Base-by-base conservation (phyloP, 345 rosid genomes). In the Eutrema heterophyllum region DNA sequence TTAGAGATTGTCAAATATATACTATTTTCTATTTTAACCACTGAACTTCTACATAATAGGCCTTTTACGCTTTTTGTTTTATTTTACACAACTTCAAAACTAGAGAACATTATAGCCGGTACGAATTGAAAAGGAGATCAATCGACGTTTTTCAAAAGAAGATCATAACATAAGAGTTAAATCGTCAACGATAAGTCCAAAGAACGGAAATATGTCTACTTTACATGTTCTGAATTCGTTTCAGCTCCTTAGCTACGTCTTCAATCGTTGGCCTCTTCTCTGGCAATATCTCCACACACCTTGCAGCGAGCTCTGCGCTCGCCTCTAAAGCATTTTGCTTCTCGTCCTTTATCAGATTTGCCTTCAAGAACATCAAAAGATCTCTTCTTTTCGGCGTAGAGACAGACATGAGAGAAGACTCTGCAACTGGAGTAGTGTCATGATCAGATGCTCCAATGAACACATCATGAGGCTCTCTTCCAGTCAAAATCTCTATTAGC, bases 311-410 rank as follows among this genome's bases (percentile, higher is more conserved):
- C 58, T 70, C 49, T 48, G 30, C 39, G 8, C 57, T 70, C 2
- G 58, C 57, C 3, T 70, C 74, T 5, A 70, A 24, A 14, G 58
- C 48, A n/a, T 35, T 52, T 46, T 24, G 13, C 29, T 58, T 48
- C 13, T 38, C 58, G 13, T 58, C 39, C 11, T 36, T 58, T 6
- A 70, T 58, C 58, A 58, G 39, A 58, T 46, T 70, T 12, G 18
- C 11, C 58, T 58, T 58, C 29, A 59, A 46, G 40, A 70, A 59
- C 74, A 36, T 10, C 74, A 48, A 59, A 70, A 70, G 35, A 45
- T 69, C 65, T 44, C 15, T 45, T 13, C 5, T 46, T 44, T 18
- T 45, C 4, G 65, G 65, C 9, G 48, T 44, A 69, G 54, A 15
- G 4, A 21, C 39, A 46, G 11, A 0, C 16, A 4, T 44, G 14